Conservation (phyloP, 208 protist species). For the Crithidia mellificae region DNA sequence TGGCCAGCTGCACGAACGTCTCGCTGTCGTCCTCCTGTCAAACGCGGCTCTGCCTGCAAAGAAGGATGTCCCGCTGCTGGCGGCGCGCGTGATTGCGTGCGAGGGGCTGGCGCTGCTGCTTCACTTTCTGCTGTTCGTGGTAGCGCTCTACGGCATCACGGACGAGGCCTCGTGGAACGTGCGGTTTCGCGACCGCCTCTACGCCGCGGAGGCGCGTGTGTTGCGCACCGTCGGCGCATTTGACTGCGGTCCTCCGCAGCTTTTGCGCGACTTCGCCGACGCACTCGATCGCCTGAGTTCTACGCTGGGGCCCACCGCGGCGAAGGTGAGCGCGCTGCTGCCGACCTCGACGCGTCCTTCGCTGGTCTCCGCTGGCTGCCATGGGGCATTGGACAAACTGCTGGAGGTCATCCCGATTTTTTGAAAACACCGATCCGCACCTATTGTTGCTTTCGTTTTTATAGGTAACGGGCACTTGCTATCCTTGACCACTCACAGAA, state of each 20-base stretch:
- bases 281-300: constrained; percentile 26
- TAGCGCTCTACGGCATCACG: constrained; percentile 18
- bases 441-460: no score
- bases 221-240: constrained; percentile 23
- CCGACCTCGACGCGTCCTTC: constrained; percentile 19
- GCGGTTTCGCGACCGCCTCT: constrained; percentile 24
- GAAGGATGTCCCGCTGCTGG: constrained; percentile 15
- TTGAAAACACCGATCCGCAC: constrained; percentile 4
- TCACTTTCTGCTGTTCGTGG: constrained; percentile 20
- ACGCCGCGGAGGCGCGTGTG: constrained; percentile 27
- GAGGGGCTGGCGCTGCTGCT: constrained; percentile 28
- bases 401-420: constrained; percentile 27
- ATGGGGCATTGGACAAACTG: constrained; percentile 31
- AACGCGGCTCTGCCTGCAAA: not conserved
- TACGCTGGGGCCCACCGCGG: constrained; percentile 13
- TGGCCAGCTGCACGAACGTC: constrained; percentile 12
- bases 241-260: constrained; percentile 21
- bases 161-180: constrained; percentile 32
- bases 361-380: constrained; percentile 21
- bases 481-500: no score
- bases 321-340: constrained; percentile 28
- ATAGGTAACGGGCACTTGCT: no score
- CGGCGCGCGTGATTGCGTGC: constrained; percentile 18
- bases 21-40: constrained; percentile 14
- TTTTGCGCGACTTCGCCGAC: constrained; percentile 10